A percentile compares a stretch with the other conserved stretches of the same genome.
These are phyloP conservation scores for Sarocladiaceae sp. DNA, from an alignment of 2,329 filamentous ascomycete genomes.

Conservation along the genomic window DNA sequence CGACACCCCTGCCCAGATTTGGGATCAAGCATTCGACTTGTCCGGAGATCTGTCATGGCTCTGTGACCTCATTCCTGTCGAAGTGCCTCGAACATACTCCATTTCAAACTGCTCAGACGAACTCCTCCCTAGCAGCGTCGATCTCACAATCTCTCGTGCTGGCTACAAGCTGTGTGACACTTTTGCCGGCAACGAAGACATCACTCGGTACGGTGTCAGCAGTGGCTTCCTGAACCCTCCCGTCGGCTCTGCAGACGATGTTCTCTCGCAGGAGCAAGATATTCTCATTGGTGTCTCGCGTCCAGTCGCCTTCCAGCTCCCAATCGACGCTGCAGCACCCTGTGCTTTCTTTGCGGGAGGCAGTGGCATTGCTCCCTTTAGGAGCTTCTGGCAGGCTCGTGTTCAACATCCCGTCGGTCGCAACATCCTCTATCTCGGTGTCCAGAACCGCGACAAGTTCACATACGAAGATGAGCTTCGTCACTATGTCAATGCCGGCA, in stretches of 20 bases:
- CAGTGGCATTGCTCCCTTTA: slow-evolving; percentile 49
- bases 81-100: slow-evolving; percentile 49
- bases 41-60: slow-evolving; percentile 40
- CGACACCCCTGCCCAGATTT: slow-evolving; percentile 43
- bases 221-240: slow-evolving; percentile 51
- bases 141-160: slow-evolving; percentile 47
- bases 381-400: slow-evolving; percentile 49
- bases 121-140: slow-evolving; percentile 45
- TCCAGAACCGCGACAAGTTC: slow-evolving; percentile 48
- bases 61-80: slow-evolving; percentile 39
- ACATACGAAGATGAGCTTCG: slow-evolving; percentile 46
- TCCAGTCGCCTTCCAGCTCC: slow-evolving; percentile 47
- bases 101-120: slow-evolving; percentile 48
- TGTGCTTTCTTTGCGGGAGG: slow-evolving; percentile 51
- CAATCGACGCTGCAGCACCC: slow-evolving; percentile 43
- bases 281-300: slow-evolving; percentile 48
- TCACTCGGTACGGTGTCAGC: slow-evolving; percentile 41
- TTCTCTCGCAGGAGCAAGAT: slow-evolving; percentile 36
- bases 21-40: slow-evolving; percentile 46
- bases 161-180: slow-evolving; percentile 44
- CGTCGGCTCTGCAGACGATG: slow-evolving; percentile 23
- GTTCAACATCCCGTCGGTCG: slow-evolving; percentile 34
- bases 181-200: slow-evolving; percentile 27
- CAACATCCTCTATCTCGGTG: slow-evolving; percentile 47
- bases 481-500: slow-evolving; percentile 38